A percentile compares a stretch with the other conserved stretches of the same genome.
phyloP scores from a whole-genome alignment of 129 eudicot species.

The Helichrysum umbraculigerum region DNA sequence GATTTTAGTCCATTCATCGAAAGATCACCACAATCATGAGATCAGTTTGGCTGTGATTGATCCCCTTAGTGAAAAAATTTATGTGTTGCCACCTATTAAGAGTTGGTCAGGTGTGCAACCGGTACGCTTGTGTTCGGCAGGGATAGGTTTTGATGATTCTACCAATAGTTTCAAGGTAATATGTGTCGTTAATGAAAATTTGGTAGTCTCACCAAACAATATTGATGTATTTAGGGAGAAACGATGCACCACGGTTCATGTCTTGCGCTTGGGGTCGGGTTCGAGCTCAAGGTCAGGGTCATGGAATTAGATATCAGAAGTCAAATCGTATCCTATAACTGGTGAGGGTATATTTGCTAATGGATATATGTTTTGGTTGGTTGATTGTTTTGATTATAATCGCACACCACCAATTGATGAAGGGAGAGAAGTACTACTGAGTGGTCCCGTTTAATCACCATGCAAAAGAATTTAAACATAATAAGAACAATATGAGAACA shows the following conservation, averaged over 20 bases:
- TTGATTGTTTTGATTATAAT: not conserved
- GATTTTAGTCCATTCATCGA: not conserved
- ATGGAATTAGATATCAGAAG: conserved; percentile 6
- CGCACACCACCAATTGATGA: not conserved
- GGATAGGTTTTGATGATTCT: conserved; percentile 18
- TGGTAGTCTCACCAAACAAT: not conserved
- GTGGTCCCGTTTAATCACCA: too few species aligned
- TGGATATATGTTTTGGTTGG: conserved; percentile 19
- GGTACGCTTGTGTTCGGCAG: not conserved
- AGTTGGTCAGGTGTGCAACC: too few species aligned
- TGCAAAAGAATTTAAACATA: too few species aligned
- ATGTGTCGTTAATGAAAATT: not conserved
- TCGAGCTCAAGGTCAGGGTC: not conserved
- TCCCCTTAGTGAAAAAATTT: conserved; percentile 1
- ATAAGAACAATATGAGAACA: too few species aligned
- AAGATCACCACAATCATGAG: not conserved
- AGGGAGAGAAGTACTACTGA: not conserved
- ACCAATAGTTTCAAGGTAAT: conserved; percentile 18
- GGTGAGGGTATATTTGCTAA: conserved; percentile 12
- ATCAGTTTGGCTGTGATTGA: not conserved
- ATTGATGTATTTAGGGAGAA: not conserved
- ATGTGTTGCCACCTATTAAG: conserved; percentile 15
- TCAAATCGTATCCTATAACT: not conserved
- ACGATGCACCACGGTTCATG: conserved; percentile 23
- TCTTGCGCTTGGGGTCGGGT: not conserved